Percentiles rank a stretch among this genome's conserved stretches.
Conservation (phyloP, 1,139 yeast species). For the Pneumocystis canis region DNA sequence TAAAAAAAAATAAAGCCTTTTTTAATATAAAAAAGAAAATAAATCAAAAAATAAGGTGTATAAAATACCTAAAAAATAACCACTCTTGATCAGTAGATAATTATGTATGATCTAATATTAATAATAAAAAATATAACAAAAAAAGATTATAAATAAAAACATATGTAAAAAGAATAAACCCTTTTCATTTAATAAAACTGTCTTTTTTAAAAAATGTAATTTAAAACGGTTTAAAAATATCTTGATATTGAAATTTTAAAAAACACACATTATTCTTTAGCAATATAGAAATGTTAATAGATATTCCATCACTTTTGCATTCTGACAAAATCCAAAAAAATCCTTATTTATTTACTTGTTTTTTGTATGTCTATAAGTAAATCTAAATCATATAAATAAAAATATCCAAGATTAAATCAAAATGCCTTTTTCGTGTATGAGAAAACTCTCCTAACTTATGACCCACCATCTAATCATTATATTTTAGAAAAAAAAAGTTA, state of each 20-base stretch:
- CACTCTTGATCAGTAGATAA: too few relatives aligned
- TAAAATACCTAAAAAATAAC: too few relatives aligned
- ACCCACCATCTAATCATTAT: slow-evolving; percentile 72
- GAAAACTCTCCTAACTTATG: slow-evolving; percentile 90
- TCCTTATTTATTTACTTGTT: neutral
- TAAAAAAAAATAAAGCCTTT: neutral
- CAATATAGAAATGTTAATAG: too few relatives aligned
- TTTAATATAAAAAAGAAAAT: neutral
- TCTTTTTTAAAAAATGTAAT: too few relatives aligned
- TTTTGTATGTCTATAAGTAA: neutral
- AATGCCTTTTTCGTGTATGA: slow-evolving; percentile 50
- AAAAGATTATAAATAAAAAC: too few relatives aligned
- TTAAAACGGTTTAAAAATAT: too few relatives aligned
- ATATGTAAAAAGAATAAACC: too few relatives aligned
- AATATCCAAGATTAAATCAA: neutral
- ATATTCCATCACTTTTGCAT: neutral
- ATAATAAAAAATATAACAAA: too few relatives aligned
- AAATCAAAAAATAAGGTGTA: neutral
- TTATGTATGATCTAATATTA: too few relatives aligned
- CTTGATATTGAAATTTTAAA: too few relatives aligned
- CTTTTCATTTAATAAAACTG: too few relatives aligned
- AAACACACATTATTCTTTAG: too few relatives aligned
- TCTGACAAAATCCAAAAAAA: neutral
- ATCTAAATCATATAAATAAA: neutral
- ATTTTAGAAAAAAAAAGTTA: neutral